Percentiles rank a stretch among this genome's conserved stretches.
phyloP scores from a whole-genome alignment of 345 rosid genomes.

The Schrenkiella parvula region DNA sequence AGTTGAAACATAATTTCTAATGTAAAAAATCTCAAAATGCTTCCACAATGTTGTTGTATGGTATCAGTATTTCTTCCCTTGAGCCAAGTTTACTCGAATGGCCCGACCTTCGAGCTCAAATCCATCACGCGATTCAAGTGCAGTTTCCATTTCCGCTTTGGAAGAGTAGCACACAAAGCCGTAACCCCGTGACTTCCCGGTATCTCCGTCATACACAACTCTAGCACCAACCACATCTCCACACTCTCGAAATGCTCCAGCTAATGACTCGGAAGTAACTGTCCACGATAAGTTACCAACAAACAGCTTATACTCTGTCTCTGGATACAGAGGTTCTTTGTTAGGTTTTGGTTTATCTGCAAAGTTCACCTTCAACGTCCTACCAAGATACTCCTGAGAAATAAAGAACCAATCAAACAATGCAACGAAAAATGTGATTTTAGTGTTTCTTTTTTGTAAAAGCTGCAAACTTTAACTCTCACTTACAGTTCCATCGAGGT shows the following conservation, averaged over 20 bases:
- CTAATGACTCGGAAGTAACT: slow-evolving; percentile 64
- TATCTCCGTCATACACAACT: slow-evolving; percentile 84
- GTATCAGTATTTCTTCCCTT: slow-evolving; percentile 51
- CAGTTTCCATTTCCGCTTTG: slow-evolving; percentile 70
- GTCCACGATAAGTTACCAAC: slow-evolving; percentile 91
- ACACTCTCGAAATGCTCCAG: slow-evolving; percentile 60
- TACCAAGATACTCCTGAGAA: slow-evolving; percentile 66
- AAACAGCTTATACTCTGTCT: slow-evolving; percentile 76
- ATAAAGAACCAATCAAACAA: background rate
- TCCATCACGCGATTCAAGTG: slow-evolving; percentile 64
- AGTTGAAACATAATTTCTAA: background rate
- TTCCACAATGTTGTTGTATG: slow-evolving; percentile 3
- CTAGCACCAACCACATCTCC: slow-evolving; percentile 83
- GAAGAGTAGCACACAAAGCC: slow-evolving; percentile 76
- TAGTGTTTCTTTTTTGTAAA: background rate
- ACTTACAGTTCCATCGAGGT: slow-evolving; percentile 90
- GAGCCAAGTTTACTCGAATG: slow-evolving; percentile 68
- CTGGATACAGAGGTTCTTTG: slow-evolving; percentile 70
- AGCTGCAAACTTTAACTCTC: background rate
- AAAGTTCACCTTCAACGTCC: slow-evolving; percentile 67
- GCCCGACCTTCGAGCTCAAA: slow-evolving; percentile 78
- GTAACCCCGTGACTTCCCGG: slow-evolving; percentile 75
- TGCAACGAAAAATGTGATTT: background rate
- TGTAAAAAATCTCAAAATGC: background rate
- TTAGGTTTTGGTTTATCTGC: slow-evolving; percentile 61